Evolutionary conservation across 139 green algal genomes (phyloP), one percentile per base, ranked within the genome.

Genomic region (Bryopsis sp.): DNA sequence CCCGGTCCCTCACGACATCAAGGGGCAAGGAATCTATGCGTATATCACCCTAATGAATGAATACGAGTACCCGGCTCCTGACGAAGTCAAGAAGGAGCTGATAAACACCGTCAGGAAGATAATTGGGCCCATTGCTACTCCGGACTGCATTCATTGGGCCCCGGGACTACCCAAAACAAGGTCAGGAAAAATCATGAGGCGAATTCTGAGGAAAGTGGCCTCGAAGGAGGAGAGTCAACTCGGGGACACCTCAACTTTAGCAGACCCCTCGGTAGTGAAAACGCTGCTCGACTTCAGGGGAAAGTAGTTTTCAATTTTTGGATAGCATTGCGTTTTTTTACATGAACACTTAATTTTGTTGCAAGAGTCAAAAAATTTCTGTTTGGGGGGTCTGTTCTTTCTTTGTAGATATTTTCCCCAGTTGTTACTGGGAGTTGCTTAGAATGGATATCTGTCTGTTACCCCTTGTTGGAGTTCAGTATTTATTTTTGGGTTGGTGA

Each of bases 111-210:
- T 89, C 19, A 70, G 82, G 36, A 70, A 4, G 1, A 61, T 43
- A 61, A 87, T 89, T 19, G 91, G 93, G 1, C 78, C 92, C 31
- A 96, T 99, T 79, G 94, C 94, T 38, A 82, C 89, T 26, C 93
- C 94, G 2, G 94, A 99, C 67, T 79, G 90, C 48, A 97, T 99
- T 69, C 93, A 99, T 76, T 97, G 88, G 89, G 89, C 76, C 28
- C 79, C 82, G 15, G 82, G 78, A 6, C 80, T 97, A 50, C 92
- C 92, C 48, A 97, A 97, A 81, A 97, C 92, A 19, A 80, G 91
- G 31, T 89, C 77, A 22, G 91, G 91, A 64, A 95, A 95, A 79
- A 96, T 97, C 79, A 96, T 96, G 89, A 82, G 89, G 22, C 78
- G 90, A 36, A 85, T 96, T 60, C 74, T 95, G 76, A 79, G 90